Evolutionary conservation across 2,329 filamentous ascomycete species (phyloP), one percentile per base, ranked within the genome.

Genomic region (Myotisia sp.): DNA sequence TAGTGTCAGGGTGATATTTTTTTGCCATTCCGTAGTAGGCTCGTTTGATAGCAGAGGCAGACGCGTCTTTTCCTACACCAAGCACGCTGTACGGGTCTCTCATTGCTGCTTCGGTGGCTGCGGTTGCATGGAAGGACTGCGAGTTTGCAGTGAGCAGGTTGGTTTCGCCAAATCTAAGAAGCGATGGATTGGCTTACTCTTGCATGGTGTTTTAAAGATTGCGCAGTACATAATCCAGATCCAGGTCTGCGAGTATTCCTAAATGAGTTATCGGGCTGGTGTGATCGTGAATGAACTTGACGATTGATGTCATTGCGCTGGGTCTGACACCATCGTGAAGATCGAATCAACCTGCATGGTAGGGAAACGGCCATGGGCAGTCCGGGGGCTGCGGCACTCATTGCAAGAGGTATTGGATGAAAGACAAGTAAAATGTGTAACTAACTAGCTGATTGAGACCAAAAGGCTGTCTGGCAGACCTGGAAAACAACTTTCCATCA

Each of bases 1-100:
- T 98, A 22, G 90, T 95, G 55, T 98, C 90, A 6, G 90, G 90
- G 51, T 98, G 90, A 55, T 75, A 98, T 53, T 95, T 98, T 61
- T 98, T 98, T 13, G 90, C 90, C 39, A 95, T 67, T 33, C 86
- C 83, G 55, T 98, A 98, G 65, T 98, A 98, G 3, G 90, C 86
- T 58, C 94, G 95, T 57, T 98, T 98, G 55, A 98, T 95, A 22
- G 95, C 87, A 39, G 74, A 66, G 3, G 84, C 64, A 1, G 82
- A 76, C n/a, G 90, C 83, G 42, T 61, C 70, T 56, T 87, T 92
- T 49, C 67, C 67, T 19, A 98, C 83, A 9, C 90, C 90, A 18
- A 98, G 75, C 3, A 81, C 71, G 44, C 75, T 72, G 59, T 98
- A 98, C 1, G 90, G 90, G 50, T 98, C 81, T 54, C 95, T 81